Evolutionary conservation across 805 yeast genomes (phyloP), one percentile per base, ranked within the genome.

Genomic region (Yamadazyma sp.): DNA sequence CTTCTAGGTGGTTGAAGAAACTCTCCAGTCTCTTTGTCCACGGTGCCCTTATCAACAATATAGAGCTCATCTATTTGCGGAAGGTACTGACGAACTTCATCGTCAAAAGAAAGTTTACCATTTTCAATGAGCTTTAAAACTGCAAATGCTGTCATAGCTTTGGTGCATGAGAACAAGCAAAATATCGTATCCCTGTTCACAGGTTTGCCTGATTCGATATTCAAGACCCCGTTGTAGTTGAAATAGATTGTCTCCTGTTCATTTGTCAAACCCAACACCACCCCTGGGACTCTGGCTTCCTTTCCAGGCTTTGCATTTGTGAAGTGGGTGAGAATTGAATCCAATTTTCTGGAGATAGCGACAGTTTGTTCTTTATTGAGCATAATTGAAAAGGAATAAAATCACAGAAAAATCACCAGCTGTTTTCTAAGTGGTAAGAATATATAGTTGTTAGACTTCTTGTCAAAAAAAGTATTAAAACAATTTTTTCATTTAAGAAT

Each of bases 101-200:
- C 52, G 31, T 67, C 71, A 32, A 68, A 45, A 5, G 58, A 54
- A 5, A 68, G 43, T 26, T 45, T 43, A 0, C 64, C 65, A 18
- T 53, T 53, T 21, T 66, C 68, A 27, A 52, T 53, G 16, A 68
- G 54, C 17, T 55, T 53, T 22, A 67, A 50, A n/a, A 60, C 42
- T 3, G 64, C 71, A 52, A 62, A 56, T 3, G 54, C 57, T 1
- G 73, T 62, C 26, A 64, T 47, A 6, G 66, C 46, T 41, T 64
- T 64, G 6, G 68, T 57, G 28, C 60, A 57, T 5, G 70, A 64
- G 36, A 42, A 62, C 16, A 32, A 47, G 4, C 51, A 38, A 22
- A 61, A 42, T 4, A 48, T 38, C 26, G 53, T 46, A 28, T 60
- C 57, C 3, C 35, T 26, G 12, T 34, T 20, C 1, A 54, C 40